Evolutionary conservation across 768 basidiomycete species (phyloP).

Genomic region (Suillus placidus): DNA sequence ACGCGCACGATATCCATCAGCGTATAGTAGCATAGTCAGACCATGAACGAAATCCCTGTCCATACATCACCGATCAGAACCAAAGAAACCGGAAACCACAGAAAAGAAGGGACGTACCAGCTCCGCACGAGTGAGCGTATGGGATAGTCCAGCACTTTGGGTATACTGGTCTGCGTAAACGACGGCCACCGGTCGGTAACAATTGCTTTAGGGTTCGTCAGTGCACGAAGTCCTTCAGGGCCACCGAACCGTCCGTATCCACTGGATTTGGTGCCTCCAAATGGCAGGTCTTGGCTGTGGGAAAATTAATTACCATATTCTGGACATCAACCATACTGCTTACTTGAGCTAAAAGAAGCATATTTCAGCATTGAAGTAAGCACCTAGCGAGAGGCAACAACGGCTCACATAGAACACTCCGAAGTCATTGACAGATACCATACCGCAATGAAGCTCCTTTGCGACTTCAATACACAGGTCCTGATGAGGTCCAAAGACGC

Average conservation of each 20-base stretch:
- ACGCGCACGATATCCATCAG: constrained; percentile 47
- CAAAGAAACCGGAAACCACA: not conserved
- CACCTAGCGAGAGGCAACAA: constrained; percentile 6
- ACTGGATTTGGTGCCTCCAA: constrained; percentile 89
- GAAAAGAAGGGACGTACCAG: constrained; percentile 55
- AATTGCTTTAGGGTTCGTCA: constrained; percentile 89
- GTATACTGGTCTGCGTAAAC: constrained; percentile 82
- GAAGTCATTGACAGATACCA: constrained; percentile 98
- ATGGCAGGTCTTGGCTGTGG: constrained; percentile 85
- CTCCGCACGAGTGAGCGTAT: constrained; percentile 70
- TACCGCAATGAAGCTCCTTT: constrained; percentile 83
- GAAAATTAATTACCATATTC: constrained; percentile 3
- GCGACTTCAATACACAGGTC: constrained; percentile 80
- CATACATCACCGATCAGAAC: constrained; percentile 6
- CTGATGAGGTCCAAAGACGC: constrained; percentile 90
- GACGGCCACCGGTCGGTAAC: constrained; percentile 86
- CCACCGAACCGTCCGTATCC: constrained; percentile 97
- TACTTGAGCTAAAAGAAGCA: constrained; percentile 60
- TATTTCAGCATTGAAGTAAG: constrained; percentile 19
- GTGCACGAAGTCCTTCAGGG: constrained; percentile 85
- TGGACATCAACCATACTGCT: constrained; percentile 31
- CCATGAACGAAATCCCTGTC: constrained; percentile 55
- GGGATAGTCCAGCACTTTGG: constrained; percentile 84
- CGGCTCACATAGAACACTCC: constrained; percentile 79
- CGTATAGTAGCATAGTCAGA: constrained; percentile 50